Evolutionary conservation across 2,329 filamentous ascomycete species (phyloP).

Genomic region (Claviceps quebecensis): DNA sequence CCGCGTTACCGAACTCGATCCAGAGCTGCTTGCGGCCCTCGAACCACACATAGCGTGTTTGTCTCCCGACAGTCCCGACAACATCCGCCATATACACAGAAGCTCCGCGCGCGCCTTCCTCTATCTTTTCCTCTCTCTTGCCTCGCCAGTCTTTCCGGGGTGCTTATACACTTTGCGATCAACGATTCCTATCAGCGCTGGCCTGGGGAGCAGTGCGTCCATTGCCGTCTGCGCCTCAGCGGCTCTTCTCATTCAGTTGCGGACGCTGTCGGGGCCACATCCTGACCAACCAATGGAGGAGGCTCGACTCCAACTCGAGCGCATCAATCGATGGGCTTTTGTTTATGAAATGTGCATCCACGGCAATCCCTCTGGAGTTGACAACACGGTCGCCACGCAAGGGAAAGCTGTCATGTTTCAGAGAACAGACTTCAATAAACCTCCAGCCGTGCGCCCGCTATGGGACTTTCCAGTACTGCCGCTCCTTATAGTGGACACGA

Average conservation of each 20-base stretch:
- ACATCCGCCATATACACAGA: conserved; percentile 71
- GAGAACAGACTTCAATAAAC: conserved; percentile 60
- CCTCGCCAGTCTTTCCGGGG: conserved; percentile 61
- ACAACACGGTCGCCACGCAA: conserved; percentile 89
- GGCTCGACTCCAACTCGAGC: conserved; percentile 77
- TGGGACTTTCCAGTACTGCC: conserved; percentile 87
- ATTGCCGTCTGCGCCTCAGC: conserved; percentile 80
- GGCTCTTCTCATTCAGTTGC: conserved; percentile 74
- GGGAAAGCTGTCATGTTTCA: conserved; percentile 92
- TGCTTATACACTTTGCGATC: conserved; percentile 85
- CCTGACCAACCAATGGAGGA: conserved; percentile 81
- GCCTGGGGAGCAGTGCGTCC: conserved; percentile 85
- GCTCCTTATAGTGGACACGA: conserved; percentile 78
- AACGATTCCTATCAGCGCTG: conserved; percentile 84
- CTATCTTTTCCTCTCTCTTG: conserved; percentile 83
- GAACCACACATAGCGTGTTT: conserved; percentile 64
- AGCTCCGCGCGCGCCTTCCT: conserved; percentile 74
- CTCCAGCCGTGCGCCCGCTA: conserved; percentile 61
- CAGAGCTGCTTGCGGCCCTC: conserved; percentile 66
- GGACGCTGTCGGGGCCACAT: conserved; percentile 78
- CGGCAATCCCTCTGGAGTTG: conserved; percentile 88
- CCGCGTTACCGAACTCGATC: conserved; percentile 69
- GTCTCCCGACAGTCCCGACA: conserved; percentile 50
- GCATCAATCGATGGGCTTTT: conserved; percentile 96
- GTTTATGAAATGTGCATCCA: conserved; percentile 96